Percentiles rank a stretch among this genome's conserved stretches.
phyloP scores from a whole-genome alignment of 495 filamentous ascomycete genomes.

The Oleoguttula mirabilis region DNA sequence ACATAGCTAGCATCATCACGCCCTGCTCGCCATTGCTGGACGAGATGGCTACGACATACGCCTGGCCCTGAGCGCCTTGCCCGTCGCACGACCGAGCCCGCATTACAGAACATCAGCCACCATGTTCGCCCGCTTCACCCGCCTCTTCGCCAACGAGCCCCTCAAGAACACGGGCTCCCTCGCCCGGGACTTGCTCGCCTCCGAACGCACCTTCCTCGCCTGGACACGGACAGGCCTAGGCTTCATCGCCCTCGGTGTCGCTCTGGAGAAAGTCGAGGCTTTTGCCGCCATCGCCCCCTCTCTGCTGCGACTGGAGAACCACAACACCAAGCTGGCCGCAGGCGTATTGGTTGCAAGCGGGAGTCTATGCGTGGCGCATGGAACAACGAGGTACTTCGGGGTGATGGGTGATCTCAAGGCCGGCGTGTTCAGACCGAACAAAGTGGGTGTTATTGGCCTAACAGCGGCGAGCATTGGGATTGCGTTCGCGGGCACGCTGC shows the following conservation, averaged over 20 bases:
- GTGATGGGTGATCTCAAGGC: conserved; percentile 19
- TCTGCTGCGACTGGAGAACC: conserved; percentile 12
- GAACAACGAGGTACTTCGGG: conserved; percentile 23
- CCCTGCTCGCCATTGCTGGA: too few species aligned
- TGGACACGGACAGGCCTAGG: conserved; percentile 44
- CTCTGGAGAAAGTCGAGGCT: conserved; percentile 20
- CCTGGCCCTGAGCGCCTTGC: too few species aligned
- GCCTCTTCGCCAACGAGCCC: conserved; percentile 12
- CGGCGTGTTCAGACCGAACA: conserved; percentile 22
- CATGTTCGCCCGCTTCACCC: too few species aligned
- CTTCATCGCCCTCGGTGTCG: conserved; percentile 41
- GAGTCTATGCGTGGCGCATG: conserved; percentile 20
- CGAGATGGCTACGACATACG: too few species aligned
- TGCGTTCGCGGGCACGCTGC: conserved; percentile 14
- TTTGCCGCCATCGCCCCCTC: conserved; percentile 17
- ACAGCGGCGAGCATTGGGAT: conserved; percentile 11
- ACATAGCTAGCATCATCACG: too few species aligned
- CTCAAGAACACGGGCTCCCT: conserved; percentile 25
- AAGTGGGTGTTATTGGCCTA: conserved; percentile 6
- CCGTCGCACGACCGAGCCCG: too few species aligned
- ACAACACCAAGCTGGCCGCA: conserved; percentile 11
- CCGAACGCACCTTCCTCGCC: conserved; percentile 44
- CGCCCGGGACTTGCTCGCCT: conserved; percentile 41
- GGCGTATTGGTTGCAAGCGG: conserved; percentile 19
- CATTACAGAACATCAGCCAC: too few species aligned